phyloP scores from a whole-genome alignment of 1,284 basidiomycete genomes.

The Cutaneotrichosporon cavernicola region DNA sequence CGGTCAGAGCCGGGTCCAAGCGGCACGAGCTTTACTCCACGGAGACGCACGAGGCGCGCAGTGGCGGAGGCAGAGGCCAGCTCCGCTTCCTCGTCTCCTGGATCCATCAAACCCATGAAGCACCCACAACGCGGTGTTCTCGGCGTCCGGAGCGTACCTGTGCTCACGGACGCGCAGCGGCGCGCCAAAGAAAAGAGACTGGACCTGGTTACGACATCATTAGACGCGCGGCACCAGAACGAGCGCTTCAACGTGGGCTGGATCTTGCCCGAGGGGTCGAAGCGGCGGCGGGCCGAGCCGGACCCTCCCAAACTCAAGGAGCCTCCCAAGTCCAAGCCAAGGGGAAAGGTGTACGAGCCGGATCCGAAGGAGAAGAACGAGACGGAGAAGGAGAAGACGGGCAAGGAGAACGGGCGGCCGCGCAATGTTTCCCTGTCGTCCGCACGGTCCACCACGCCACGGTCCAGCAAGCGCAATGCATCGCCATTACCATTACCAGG shows the following conservation, averaged over 20 bases:
- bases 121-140: slow-evolving; percentile 42
- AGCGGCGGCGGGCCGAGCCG: slow-evolving; percentile 41
- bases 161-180: slow-evolving; percentile 52
- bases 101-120: slow-evolving; percentile 11
- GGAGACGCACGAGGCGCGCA: slow-evolving; percentile 3
- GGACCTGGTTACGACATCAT: slow-evolving; percentile 60
- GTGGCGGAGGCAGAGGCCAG: background rate
- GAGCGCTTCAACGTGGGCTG: slow-evolving; percentile 81
- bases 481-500: slow-evolving; percentile 33
- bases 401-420: background rate
- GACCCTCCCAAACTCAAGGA: background rate
- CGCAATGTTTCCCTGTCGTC: background rate
- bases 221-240: slow-evolving; percentile 74
- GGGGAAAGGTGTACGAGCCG: background rate
- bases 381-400: background rate
- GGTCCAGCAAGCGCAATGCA: slow-evolving; percentile 17
- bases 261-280: slow-evolving; percentile 75
- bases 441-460: slow-evolving; percentile 7
- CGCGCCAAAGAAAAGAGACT: slow-evolving; percentile 40
- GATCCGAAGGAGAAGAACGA: background rate
- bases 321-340: background rate
- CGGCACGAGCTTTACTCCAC: background rate
- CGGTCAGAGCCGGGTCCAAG: background rate
- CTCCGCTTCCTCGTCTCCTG: slow-evolving; percentile 13
- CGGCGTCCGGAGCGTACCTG: slow-evolving; percentile 36